A percentile compares a stretch with the other conserved stretches of the same genome.
Conservation (phyloP, 1,284 basidiomycete genomes). For the Ustanciosporium gigantosporum region DNA sequence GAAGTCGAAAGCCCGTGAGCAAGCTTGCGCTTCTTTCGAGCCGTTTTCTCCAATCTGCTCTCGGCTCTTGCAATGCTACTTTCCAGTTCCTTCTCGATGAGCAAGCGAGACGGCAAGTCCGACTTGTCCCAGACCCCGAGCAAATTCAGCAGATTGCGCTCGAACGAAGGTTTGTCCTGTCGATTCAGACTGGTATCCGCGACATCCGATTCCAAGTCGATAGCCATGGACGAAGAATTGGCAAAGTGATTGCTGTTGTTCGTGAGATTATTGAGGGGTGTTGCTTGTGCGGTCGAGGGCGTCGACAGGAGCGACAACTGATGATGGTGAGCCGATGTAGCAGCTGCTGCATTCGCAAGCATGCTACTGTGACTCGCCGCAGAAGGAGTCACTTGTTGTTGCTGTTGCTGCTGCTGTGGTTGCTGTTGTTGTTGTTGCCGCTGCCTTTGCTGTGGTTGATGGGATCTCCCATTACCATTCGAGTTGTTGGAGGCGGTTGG, state of each 20-base stretch:
- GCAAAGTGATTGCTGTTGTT: no score
- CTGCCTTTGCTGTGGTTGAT: constrained; percentile 1
- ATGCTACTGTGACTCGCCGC: constrained; percentile 7
- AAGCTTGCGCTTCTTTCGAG: constrained; percentile 2
- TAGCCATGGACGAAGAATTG: no score
- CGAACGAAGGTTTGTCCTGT: constrained; percentile 15
- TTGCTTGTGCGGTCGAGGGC: background rate
- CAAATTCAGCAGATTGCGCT: constrained; percentile 25
- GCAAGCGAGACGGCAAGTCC: constrained; percentile 6
- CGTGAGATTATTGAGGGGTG: background rate
- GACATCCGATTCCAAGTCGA: background rate
- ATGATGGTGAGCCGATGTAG: constrained; percentile 18
- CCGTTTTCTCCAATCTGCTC: constrained; percentile 4
- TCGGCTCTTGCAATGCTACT: constrained; percentile 12
- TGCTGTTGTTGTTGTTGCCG: no score
- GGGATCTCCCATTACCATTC: background rate
- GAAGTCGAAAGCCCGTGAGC: background rate
- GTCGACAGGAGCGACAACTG: background rate
- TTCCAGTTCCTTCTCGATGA: constrained; percentile 24
- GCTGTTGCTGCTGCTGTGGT: constrained; percentile 3
- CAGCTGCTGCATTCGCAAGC: constrained; percentile 12
- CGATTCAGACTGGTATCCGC: no score
- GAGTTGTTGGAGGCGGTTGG: background rate
- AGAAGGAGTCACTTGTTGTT: constrained; percentile 1
- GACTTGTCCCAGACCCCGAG: constrained; percentile 21